These are phyloP conservation scores for Alnus glutinosa DNA, from an alignment of 306 rosid genomes.

Conservation along the genomic window DNA sequence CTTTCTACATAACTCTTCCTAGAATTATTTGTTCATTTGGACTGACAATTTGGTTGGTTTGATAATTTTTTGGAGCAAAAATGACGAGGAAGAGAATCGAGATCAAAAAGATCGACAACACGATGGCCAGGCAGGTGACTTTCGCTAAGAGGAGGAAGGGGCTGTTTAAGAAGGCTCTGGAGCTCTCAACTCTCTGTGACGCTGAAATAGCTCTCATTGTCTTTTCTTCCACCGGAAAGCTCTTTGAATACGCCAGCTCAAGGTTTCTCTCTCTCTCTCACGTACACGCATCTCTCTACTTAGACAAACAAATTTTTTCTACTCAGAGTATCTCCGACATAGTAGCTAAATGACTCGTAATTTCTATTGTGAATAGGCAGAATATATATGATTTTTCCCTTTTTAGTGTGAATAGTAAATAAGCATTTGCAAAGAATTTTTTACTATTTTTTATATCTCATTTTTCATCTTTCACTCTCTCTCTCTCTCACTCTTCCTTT, in stretches of 20 bases:
- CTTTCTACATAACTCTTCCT: too few species aligned
- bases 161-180: constrained; percentile 47
- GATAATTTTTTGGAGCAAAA: not conserved
- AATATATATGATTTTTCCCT: too few species aligned
- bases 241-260: constrained; percentile 38
- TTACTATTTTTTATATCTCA: too few species aligned
- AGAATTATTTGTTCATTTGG: too few species aligned
- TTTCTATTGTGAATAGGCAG: too few species aligned
- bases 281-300: not conserved
- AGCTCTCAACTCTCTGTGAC: constrained; percentile 50
- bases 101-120: constrained; percentile 46
- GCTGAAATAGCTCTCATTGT: constrained; percentile 44
- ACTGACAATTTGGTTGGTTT: too few species aligned
- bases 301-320: not conserved
- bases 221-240: constrained; percentile 42
- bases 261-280: constrained; percentile 25
- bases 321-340: too few species aligned
- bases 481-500: too few species aligned
- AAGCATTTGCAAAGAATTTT: too few species aligned
- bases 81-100: constrained; percentile 42
- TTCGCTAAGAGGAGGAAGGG: constrained; percentile 49
- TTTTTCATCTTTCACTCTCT: too few species aligned
- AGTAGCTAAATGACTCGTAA: too few species aligned
- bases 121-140: constrained; percentile 44
- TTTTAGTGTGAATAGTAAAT: too few species aligned